A percentile compares a stretch with the other conserved stretches of the same genome.
phyloP scores from a whole-genome alignment of 176 grass and related monocot genomes.

The Pharus latifolius region DNA sequence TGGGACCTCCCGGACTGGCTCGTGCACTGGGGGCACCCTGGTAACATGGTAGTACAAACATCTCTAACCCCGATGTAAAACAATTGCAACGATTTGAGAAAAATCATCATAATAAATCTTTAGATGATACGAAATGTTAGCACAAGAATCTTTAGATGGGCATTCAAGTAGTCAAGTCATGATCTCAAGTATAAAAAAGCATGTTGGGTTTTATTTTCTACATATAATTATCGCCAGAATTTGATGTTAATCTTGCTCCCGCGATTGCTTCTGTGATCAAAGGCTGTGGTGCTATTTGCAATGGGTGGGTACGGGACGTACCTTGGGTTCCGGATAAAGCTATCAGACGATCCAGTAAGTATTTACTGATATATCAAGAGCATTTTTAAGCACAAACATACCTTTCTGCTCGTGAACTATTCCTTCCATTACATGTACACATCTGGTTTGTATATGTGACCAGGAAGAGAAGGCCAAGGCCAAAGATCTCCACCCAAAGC shows the following conservation, averaged over 20 bases:
- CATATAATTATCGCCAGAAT: no score
- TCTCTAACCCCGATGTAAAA: no score
- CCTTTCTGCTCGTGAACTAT: not conserved
- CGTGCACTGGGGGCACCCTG: conserved; percentile 95
- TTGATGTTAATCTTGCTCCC: no score
- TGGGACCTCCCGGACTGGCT: conserved; percentile 64
- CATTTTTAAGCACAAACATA: not conserved
- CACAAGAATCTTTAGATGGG: no score
- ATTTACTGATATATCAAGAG: not conserved
- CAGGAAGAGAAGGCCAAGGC: conserved; percentile 93
- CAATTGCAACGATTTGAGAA: no score
- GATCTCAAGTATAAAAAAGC: no score
- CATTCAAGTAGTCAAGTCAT: no score
- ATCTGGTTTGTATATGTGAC: not conserved
- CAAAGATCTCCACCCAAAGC: conserved; percentile 91
- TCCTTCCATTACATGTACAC: not conserved
- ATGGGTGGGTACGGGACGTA: conserved; percentile 92
- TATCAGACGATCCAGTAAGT: conserved; percentile 76
- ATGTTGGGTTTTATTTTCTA: no score
- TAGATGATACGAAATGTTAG: no score
- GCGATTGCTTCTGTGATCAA: no score
- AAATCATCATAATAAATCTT: no score
- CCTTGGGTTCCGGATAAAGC: conserved; percentile 80
- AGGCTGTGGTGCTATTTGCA: conserved; percentile 90
- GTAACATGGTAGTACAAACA: conserved; percentile 92